phyloP scores from a whole-genome alignment of 2,329 filamentous ascomycete genomes.

The Cryphonectria nitschkei region DNA sequence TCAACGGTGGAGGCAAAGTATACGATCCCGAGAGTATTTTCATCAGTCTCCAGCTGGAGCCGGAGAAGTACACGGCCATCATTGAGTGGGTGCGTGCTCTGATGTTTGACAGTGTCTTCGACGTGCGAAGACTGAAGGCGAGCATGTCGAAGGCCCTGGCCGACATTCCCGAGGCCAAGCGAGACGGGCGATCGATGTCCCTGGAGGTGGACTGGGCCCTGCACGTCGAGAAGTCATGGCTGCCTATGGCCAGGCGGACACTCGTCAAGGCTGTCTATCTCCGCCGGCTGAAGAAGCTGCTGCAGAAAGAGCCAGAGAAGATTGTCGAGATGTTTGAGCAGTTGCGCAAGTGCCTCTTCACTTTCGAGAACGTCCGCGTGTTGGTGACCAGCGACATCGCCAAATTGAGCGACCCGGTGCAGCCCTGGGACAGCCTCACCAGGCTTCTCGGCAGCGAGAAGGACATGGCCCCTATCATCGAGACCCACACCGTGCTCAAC shows the following conservation, averaged over 20 bases:
- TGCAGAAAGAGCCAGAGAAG: conserved; percentile 74
- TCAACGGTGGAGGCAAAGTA: conserved; percentile 69
- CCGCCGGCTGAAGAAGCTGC: conserved; percentile 79
- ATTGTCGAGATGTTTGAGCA: conserved; percentile 79
- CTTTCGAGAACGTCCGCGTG: conserved; percentile 82
- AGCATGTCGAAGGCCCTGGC: conserved; percentile 80
- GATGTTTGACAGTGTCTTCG: conserved; percentile 88
- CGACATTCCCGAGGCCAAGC: conserved; percentile 90
- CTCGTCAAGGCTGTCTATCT: conserved; percentile 88
- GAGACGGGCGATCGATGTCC: conserved; percentile 74
- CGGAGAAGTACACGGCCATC: conserved; percentile 80
- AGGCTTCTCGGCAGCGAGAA: conserved; percentile 52
- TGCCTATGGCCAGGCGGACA: conserved; percentile 76
- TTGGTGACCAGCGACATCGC: conserved; percentile 81
- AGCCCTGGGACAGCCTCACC: conserved; percentile 73
- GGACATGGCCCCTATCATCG: conserved; percentile 70
- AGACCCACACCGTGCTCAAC: conserved; percentile 72
- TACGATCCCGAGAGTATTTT: conserved; percentile 82
- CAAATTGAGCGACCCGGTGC: conserved; percentile 74
- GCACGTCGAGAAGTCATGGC: conserved; percentile 76
- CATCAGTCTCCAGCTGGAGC: conserved; percentile 83
- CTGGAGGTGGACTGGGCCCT: conserved; percentile 74
- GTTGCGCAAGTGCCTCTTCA: conserved; percentile 76
- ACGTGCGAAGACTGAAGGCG: conserved; percentile 67
- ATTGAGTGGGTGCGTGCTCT: conserved; percentile 85